Evolutionary conservation across 2,329 filamentous ascomycete species (phyloP), one percentile per base, ranked within the genome.

Genomic region (Clarireedia hainanense): DNA sequence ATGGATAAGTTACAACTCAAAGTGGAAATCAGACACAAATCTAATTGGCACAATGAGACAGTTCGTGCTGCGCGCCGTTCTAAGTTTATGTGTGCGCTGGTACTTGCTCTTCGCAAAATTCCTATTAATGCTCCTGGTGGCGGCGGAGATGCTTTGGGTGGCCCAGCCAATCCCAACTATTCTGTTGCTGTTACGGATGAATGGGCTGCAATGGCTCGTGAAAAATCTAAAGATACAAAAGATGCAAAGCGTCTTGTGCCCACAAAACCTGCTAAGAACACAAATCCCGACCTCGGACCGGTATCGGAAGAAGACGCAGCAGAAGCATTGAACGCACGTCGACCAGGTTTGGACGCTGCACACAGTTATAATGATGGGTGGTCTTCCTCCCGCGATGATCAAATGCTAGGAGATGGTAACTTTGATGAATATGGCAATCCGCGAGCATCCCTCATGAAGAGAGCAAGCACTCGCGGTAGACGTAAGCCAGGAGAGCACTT

Each of bases 51-150:
- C 63, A 91, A 96, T 71, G 92, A 96, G 63, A 79, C 81, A 1
- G 80, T 96, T 42, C 87, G 91, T 42, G 85, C 86, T 17, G 80
- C 86, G 6, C 84, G 91, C 52, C 85, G 92, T 58, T 95, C 88
- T 70, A 97, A 96, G 73, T 97, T 99, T 74, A 95, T 97, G 84
- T 96, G 91, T 68, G 94, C 94, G 0, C 76, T 99, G 57, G 85
- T 94, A 4, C 73, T 91, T 7, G 91, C 92, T 3, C 75, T 96
- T 57, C 88, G 90, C 72, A 91, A 86, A 73, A 80, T 99, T 17
- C 92, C 91, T 9, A 92, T 99, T 67, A 80, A 89, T 64, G 84
- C 76, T 20, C 92, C 92, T 55, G 91, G 86, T 42, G 91, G 87
- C 57, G 88, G 85, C 55, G 75, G 74, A 56, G 80, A 84, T 55